A percentile compares a stretch with the other conserved stretches of the same genome.
phyloP scores from a whole-genome alignment of 139 green algal species.

The Tetratostichococcus sp. region DNA sequence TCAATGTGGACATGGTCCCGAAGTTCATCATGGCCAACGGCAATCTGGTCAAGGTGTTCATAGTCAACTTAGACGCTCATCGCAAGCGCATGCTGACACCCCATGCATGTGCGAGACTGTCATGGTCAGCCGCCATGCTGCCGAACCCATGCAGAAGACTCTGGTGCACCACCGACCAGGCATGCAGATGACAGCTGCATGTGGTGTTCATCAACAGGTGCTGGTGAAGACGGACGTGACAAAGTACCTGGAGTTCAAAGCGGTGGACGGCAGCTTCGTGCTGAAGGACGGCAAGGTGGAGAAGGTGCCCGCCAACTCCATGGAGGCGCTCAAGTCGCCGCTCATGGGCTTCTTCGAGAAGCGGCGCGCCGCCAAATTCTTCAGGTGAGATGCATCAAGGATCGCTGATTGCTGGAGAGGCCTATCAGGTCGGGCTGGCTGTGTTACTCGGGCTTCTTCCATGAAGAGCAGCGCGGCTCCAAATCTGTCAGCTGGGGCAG shows the following conservation, averaged over 20 bases:
- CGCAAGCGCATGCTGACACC: no score
- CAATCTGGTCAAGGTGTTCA: slow-evolving; percentile 38
- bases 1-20: slow-evolving; percentile 97
- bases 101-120: not conserved
- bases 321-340: slow-evolving; percentile 85
- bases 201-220: no score
- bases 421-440: no score
- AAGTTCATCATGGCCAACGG: slow-evolving; percentile 98
- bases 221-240: slow-evolving; percentile 96
- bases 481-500: no score
- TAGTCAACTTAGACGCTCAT: no score
- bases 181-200: no score
- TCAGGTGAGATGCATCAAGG: slow-evolving; percentile 63
- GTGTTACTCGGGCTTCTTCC: no score
- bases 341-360: slow-evolving; percentile 99
- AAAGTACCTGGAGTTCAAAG: slow-evolving; percentile 99
- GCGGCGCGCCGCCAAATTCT: slow-evolving; percentile 87
- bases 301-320: slow-evolving; percentile 90
- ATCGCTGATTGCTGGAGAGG: no score
- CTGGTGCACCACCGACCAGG: slow-evolving; percentile 3
- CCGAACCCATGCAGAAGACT: not conserved
- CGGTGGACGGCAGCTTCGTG: slow-evolving; percentile 93
- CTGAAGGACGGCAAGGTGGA: slow-evolving; percentile 84
- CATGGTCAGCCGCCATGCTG: no score
- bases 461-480: no score